phyloP scores from a whole-genome alignment of 345 rosid genomes.

The Limnanthes douglasii region DNA sequence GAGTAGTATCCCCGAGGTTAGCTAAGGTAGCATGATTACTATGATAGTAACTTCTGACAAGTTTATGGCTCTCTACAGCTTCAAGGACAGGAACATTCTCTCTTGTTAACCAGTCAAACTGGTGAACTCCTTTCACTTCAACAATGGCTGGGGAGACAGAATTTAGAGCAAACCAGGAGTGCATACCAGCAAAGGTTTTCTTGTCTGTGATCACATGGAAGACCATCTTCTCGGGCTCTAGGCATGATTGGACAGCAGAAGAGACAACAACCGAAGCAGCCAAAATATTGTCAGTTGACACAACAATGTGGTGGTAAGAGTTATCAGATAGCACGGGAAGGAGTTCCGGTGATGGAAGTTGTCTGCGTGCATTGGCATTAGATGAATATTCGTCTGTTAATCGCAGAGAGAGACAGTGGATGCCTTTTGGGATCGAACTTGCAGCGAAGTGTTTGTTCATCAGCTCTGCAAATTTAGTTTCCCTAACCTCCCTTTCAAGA shows the following conservation, averaged over 20 bases:
- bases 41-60: conserved; percentile 82
- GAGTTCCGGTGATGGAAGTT: conserved; percentile 91
- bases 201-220: conserved; percentile 97
- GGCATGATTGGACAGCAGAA: conserved; percentile 75
- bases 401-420: conserved; percentile 89
- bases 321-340: conserved; percentile 95
- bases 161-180: conserved; percentile 97
- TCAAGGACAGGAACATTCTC: conserved; percentile 99
- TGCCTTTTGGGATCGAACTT: conserved; percentile 93
- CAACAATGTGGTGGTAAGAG: conserved; percentile 71
- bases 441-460: conserved; percentile 99
- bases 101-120: conserved; percentile 95
- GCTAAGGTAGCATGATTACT: conserved; percentile 89
- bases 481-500: conserved; percentile 74
- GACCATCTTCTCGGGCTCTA: conserved; percentile 77
- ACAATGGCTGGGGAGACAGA: conserved; percentile 72
- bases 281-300: conserved; percentile 91
- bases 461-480: conserved; percentile 83
- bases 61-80: conserved; percentile 78
- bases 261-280: conserved; percentile 98
- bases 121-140: conserved; percentile 97
- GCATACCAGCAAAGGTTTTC: conserved; percentile 99
- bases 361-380: conserved; percentile 95
- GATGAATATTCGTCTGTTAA: conserved; percentile 98
- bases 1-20: conserved; percentile 72